A percentile compares a stretch with the other conserved stretches of the same genome.
phyloP scores from a whole-genome alignment of 139 green algal genomes.

The Tetradesmus obliquus region DNA sequence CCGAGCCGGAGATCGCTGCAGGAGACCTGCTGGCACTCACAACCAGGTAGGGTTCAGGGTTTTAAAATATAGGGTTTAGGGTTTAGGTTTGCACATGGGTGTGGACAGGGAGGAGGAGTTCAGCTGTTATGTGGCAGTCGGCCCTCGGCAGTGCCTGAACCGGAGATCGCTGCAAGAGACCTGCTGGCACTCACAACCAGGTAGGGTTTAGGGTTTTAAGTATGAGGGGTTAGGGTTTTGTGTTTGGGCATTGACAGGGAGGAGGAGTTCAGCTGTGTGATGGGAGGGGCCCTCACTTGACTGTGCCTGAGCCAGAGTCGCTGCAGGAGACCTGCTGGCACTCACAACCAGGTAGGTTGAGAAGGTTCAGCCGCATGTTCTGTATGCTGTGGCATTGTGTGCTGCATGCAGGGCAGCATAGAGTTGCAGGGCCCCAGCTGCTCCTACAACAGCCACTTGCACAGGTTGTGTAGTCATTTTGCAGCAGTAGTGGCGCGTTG shows the following conservation, averaged over 20 bases:
- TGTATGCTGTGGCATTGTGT: too few species aligned
- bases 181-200: constrained; percentile 68
- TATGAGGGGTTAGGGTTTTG: too few species aligned
- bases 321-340: constrained; percentile 65
- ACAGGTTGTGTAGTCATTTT: too few species aligned
- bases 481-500: too few species aligned
- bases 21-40: constrained; percentile 69
- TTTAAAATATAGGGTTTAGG: too few species aligned
- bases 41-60: constrained; percentile 1
- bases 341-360: constrained; percentile 59
- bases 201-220: not conserved
- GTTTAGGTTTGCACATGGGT: too few species aligned
- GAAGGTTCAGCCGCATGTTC: too few species aligned
- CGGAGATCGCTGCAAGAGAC: constrained; percentile 69
- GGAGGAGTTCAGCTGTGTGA: constrained; percentile 39
- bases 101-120: constrained; percentile 38
- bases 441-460: too few species aligned
- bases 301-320: constrained; percentile 63
- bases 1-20: constrained; percentile 71
- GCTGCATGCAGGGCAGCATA: too few species aligned
- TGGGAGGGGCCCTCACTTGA: constrained; percentile 50
- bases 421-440: too few species aligned
- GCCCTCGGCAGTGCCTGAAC: constrained; percentile 52
- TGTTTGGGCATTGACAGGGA: constrained; percentile 13
- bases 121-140: not conserved